Conservation (phyloP, 148 eudicot genomes). For the Silene conica region DNA sequence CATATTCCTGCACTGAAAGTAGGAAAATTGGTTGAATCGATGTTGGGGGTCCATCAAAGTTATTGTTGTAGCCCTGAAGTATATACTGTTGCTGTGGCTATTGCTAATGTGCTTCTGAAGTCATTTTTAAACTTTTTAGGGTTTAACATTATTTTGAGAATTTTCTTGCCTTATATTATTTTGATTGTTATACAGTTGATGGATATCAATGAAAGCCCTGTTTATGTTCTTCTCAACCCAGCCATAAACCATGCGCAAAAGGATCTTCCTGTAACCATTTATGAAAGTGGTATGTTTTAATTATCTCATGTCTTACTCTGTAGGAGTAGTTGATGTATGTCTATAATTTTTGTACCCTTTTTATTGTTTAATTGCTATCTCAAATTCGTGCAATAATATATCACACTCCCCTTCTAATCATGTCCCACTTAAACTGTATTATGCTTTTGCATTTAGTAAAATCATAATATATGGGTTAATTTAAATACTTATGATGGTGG, state of each 20-base stretch:
- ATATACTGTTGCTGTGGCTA: neutral
- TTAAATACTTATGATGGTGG: constrained; percentile 1
- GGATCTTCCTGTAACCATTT: constrained; percentile 75
- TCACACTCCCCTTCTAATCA: neutral
- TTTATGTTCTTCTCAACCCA: constrained; percentile 80
- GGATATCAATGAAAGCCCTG: constrained; percentile 89
- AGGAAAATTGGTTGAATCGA: neutral
- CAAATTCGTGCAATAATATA: neutral
- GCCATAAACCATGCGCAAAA: constrained; percentile 76
- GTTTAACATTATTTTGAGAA: neutral
- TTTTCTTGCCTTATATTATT: neutral
- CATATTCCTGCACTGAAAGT: neutral
- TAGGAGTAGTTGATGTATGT: neutral
- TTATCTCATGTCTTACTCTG: neutral
- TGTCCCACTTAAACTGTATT: neutral
- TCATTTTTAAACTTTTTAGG: neutral
- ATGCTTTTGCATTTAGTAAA: neutral
- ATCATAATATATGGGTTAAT: neutral
- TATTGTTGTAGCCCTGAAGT: neutral
- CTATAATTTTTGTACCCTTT: neutral
- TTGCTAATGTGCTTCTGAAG: neutral
- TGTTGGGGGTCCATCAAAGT: neutral
- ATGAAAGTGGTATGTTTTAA: constrained; percentile 70
- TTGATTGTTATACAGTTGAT: constrained; percentile 49
- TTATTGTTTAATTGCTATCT: neutral